Evolutionary conservation across 495 filamentous ascomycete species (phyloP).

Genomic region (Ascobolus immersus): DNA sequence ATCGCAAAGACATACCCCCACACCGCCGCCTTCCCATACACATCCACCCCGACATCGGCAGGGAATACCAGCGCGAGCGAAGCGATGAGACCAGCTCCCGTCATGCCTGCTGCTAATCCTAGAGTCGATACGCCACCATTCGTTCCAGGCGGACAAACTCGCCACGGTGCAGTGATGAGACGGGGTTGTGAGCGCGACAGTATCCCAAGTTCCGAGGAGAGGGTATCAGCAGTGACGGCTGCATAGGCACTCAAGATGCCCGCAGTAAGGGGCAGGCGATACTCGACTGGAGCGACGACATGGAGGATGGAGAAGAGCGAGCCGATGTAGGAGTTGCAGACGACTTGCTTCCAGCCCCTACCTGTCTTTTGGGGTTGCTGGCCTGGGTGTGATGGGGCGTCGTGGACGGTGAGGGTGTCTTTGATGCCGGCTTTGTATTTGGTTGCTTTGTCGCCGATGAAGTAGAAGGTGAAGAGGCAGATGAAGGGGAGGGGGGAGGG

Average conservation of each 20-base stretch:
- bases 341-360: constrained; percentile 32
- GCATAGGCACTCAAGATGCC: constrained; percentile 58
- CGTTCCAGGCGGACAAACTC: constrained; percentile 61
- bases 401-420: constrained; percentile 47
- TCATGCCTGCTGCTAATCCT: constrained; percentile 46
- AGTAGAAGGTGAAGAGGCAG: constrained; percentile 64
- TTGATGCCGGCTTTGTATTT: constrained; percentile 82
- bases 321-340: constrained; percentile 65
- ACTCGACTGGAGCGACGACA: constrained; percentile 19
- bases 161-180: constrained; percentile 62
- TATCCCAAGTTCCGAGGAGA: constrained; percentile 87
- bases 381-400: constrained; percentile 42
- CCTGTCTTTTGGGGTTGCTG: constrained; percentile 56
- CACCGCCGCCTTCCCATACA: constrained; percentile 23
- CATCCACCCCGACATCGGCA: constrained; percentile 36
- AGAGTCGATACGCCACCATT: constrained; percentile 67
- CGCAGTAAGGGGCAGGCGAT: constrained; percentile 17
- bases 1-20: constrained; percentile 20
- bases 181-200: constrained; percentile 48
- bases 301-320: constrained; percentile 49
- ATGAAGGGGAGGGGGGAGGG: constrained; percentile 76
- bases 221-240: constrained; percentile 74
- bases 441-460: constrained; percentile 58
- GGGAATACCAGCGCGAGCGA: no score
- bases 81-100: constrained; percentile 50